Evolutionary conservation across 192 early-diverging fungal genomes (phyloP).

Genomic region (Cladochytrium replicatum): DNA sequence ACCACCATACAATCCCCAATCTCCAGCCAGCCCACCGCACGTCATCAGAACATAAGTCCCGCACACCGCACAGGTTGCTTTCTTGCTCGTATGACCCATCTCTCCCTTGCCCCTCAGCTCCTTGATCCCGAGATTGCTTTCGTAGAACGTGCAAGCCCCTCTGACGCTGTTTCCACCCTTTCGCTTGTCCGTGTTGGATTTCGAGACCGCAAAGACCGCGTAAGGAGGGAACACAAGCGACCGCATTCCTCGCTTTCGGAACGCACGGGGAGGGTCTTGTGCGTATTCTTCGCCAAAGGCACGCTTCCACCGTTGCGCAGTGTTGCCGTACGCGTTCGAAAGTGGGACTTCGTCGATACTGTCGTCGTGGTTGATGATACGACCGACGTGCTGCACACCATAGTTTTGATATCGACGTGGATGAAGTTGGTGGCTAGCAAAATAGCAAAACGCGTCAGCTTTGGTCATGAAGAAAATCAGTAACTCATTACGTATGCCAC

Average conservation of each 20-base stretch:
- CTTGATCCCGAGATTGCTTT: neutral
- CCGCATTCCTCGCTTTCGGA: conserved; percentile 3
- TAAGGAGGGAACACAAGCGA: conserved; percentile 13
- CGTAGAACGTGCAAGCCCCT: conserved; percentile 13
- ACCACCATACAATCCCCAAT: neutral
- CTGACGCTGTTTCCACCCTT: neutral
- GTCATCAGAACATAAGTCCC: neutral
- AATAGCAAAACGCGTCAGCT: too few relatives aligned
- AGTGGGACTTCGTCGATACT: conserved; percentile 27
- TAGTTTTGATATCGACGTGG: conserved; percentile 43
- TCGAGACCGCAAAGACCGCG: neutral
- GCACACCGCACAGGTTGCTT: neutral
- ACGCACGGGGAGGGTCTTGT: neutral
- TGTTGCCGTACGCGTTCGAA: conserved; percentile 29
- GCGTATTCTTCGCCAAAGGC: conserved; percentile 23
- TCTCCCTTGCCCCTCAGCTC: neutral
- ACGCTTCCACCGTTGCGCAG: conserved; percentile 36
- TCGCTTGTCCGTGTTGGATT: conserved; percentile 3
- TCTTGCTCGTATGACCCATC: neutral
- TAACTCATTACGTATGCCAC: conserved; percentile 69
- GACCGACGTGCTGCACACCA: conserved; percentile 27
- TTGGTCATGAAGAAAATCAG: too few relatives aligned
- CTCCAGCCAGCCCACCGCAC: neutral
- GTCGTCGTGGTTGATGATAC: conserved; percentile 59
- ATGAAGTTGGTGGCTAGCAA: conserved; percentile 52